A percentile compares a stretch with the other conserved stretches of the same genome.
Evolutionary conservation across 23 red algal species (phyloP).

Genomic region (Agarophyton chilense): DNA sequence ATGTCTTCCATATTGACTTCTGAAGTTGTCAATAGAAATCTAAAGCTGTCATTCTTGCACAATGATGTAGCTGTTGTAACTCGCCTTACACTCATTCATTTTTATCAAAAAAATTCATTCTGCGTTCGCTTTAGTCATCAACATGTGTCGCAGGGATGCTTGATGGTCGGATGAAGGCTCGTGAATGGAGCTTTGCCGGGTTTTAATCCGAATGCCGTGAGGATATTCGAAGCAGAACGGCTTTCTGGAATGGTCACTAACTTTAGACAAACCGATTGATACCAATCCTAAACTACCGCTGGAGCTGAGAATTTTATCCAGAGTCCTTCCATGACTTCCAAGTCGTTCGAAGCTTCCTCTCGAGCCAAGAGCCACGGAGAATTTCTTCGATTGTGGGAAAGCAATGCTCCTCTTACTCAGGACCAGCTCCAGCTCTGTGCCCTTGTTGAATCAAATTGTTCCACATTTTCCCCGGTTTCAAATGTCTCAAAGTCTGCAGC

Average conservation of each 20-base stretch:
- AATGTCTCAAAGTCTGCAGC: not conserved
- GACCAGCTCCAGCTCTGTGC: conserved; percentile 58
- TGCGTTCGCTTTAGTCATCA: too few species aligned
- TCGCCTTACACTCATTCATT: too few species aligned
- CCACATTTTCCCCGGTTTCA: not conserved
- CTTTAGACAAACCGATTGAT: not conserved
- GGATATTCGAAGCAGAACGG: not conserved
- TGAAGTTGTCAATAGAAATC: too few species aligned
- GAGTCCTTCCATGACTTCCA: not conserved
- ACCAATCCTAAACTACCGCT: not conserved
- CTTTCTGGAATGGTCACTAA: not conserved
- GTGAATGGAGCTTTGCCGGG: too few species aligned
- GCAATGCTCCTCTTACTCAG: conserved; percentile 58
- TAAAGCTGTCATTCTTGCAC: too few species aligned
- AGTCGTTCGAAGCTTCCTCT: conserved; percentile 1
- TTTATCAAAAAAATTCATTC: too few species aligned
- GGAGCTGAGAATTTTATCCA: not conserved
- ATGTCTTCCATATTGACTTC: too few species aligned
- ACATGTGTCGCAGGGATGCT: too few species aligned
- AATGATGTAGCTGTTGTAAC: too few species aligned
- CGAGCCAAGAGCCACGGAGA: conserved; percentile 69
- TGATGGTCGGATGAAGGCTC: too few species aligned
- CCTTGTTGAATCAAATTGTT: conserved; percentile 32
- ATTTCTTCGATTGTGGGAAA: conserved; percentile 81
- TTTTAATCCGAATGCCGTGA: too few species aligned